A percentile compares a stretch with the other conserved stretches of the same genome.
These are phyloP conservation scores for Lipomyces yamadae DNA, from an alignment of 805 yeast genomes.

Conservation along the genomic window DNA sequence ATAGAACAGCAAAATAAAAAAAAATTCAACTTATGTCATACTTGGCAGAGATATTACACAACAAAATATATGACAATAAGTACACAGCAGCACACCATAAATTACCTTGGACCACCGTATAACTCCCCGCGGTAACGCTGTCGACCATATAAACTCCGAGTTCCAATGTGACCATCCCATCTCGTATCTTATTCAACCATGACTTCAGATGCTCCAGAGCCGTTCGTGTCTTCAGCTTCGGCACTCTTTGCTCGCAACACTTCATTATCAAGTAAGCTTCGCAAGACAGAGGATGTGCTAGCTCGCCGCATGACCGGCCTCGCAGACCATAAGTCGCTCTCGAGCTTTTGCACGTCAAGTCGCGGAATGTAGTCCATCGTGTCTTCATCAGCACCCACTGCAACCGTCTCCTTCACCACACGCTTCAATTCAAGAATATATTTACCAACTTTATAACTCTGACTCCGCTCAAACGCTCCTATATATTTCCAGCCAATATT, in stretches of 20 bases:
- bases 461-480: slow-evolving; percentile 51
- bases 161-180: background rate
- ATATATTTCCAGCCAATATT: slow-evolving; percentile 69
- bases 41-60: background rate
- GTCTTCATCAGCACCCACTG: slow-evolving; percentile 5
- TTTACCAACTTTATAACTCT: slow-evolving; percentile 63
- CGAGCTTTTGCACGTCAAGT: slow-evolving; percentile 2
- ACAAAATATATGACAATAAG: background rate
- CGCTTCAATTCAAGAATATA: slow-evolving; percentile 55
- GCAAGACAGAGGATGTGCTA: background rate
- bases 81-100: background rate
- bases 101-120: too few species aligned
- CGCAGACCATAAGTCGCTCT: background rate
- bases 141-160: background rate
- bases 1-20: background rate
- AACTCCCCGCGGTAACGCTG: background rate
- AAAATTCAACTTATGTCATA: background rate
- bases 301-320: background rate
- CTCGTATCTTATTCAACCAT: background rate
- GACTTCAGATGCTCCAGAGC: background rate
- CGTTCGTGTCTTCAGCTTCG: slow-evolving; percentile 1
- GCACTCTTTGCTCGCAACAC: background rate
- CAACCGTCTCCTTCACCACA: slow-evolving; percentile 21
- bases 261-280: slow-evolving; percentile 2
- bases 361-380: slow-evolving; percentile 4